These are phyloP conservation scores for Zygotorulaspora mrakii DNA, from an alignment of 1,139 yeast genomes.

Conservation along the genomic window DNA sequence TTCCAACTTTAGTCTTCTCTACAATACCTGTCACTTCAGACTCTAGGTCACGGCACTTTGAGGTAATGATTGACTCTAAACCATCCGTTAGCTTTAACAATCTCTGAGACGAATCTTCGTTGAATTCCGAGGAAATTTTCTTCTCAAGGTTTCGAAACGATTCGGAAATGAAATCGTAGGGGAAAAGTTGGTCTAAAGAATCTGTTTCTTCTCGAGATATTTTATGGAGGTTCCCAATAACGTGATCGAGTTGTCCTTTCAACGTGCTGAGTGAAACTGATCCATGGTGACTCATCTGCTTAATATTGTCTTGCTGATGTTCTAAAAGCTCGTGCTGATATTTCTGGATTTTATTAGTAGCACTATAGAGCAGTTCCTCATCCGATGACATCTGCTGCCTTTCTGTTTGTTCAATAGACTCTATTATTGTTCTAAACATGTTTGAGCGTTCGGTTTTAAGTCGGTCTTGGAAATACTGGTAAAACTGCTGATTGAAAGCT, in stretches of 20 bases:
- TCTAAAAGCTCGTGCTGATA: constrained; percentile 1
- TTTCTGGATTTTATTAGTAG: neutral
- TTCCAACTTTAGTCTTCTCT: too few relatives aligned
- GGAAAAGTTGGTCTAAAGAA: neutral
- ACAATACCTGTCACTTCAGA: too few relatives aligned
- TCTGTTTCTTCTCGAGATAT: constrained; percentile 1
- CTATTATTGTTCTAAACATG: constrained; percentile 3
- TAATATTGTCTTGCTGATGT: constrained; percentile 3
- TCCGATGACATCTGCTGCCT: constrained; percentile 9
- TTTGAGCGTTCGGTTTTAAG: constrained; percentile 7
- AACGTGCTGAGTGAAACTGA: constrained; percentile 1
- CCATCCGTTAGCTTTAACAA: neutral
- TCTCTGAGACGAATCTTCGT: constrained; percentile 4
- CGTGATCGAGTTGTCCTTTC: neutral
- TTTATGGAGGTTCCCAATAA: neutral
- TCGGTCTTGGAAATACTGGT: constrained; percentile 12
- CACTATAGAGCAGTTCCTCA: constrained; percentile 3
- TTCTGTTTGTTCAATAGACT: constrained; percentile 9
- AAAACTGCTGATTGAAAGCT: constrained; percentile 7
- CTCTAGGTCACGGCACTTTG: constrained; percentile 4
- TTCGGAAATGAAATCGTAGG: constrained; percentile 2
- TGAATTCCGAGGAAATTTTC: constrained; percentile 2
- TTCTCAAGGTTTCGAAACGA: constrained; percentile 6
- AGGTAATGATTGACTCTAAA: constrained; percentile 5
- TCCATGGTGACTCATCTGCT: neutral